Conservation (phyloP, 2,329 filamentous ascomycete genomes). For the Talaromyces sp. region DNA sequence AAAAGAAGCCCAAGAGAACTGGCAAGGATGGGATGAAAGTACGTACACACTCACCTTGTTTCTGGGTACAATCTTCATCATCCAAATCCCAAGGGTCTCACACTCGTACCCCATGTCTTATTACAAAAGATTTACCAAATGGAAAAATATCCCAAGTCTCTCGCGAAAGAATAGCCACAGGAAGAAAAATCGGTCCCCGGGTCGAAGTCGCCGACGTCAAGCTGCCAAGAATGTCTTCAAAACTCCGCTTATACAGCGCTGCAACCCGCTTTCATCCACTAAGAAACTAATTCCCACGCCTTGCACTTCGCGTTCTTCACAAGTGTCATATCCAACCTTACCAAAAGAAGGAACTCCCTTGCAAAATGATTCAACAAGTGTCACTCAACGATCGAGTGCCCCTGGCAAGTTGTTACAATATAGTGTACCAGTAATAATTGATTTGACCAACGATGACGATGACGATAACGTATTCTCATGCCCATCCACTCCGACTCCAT, state of each 20-base stretch:
- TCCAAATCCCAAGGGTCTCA: background rate
- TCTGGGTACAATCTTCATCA: background rate
- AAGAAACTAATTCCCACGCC: background rate
- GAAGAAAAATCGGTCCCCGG: background rate
- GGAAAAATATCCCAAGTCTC: background rate
- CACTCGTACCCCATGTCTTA: background rate
- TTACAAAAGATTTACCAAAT: background rate
- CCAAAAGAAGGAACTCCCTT: background rate
- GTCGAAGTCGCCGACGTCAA: background rate
- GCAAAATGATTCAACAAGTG: background rate
- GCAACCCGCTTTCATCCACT: background rate
- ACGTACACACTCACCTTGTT: background rate
- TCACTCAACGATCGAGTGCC: background rate
- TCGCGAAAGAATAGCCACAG: background rate
- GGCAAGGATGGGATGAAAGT: background rate
- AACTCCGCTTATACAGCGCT: background rate
- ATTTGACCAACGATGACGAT: background rate
- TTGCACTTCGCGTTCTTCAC: background rate
- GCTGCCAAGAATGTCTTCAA: background rate
- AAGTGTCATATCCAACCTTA: background rate
- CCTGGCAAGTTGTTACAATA: background rate
- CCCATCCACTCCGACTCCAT: background rate
- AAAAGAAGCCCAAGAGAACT: background rate
- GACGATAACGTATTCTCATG: background rate
- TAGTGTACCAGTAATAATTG: background rate